Conservation (phyloP, 768 basidiomycete genomes). For the Stropharia rugosoannulata region DNA sequence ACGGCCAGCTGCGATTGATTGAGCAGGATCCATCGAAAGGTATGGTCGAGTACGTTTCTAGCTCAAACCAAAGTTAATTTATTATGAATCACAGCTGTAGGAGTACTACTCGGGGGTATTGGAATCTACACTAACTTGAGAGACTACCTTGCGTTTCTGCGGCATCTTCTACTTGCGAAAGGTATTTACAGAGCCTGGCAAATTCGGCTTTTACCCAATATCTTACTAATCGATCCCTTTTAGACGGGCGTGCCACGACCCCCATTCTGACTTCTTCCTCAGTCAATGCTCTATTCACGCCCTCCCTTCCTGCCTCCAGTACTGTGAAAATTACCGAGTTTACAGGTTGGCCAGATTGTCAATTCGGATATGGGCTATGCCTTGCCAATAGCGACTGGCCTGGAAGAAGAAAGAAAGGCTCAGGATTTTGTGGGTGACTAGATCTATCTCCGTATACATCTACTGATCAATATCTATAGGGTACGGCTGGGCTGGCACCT, state of each 20-base stretch:
- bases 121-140: conserved; percentile 26
- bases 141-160: conserved; percentile 31
- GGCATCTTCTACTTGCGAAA: conserved; percentile 30
- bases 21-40: conserved; percentile 27
- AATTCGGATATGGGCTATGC: conserved; percentile 17
- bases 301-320: conserved; percentile 2
- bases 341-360: conserved; percentile 1
- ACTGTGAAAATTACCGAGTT: background rate
- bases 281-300: conserved; percentile 19
- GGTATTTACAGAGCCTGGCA: conserved; percentile 8
- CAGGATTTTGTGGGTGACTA: conserved; percentile 23
- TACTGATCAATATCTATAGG: conserved; percentile 16
- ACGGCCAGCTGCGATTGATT: conserved; percentile 18
- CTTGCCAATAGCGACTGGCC: conserved; percentile 24
- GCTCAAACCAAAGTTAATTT: background rate
- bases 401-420: conserved; percentile 24
- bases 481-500: conserved; percentile 36
- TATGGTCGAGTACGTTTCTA: background rate
- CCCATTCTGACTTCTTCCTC: conserved; percentile 18
- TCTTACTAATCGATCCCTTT: background rate
- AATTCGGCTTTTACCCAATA: background rate
- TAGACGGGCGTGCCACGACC: conserved; percentile 13
- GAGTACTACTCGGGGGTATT: conserved; percentile 25
- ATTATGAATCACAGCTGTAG: conserved; percentile 5
- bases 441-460: too few species aligned